A percentile compares a stretch with the other conserved stretches of the same genome.
Evolutionary conservation across 129 eudicot species (phyloP).

Genomic region (Lactuca sativa): DNA sequence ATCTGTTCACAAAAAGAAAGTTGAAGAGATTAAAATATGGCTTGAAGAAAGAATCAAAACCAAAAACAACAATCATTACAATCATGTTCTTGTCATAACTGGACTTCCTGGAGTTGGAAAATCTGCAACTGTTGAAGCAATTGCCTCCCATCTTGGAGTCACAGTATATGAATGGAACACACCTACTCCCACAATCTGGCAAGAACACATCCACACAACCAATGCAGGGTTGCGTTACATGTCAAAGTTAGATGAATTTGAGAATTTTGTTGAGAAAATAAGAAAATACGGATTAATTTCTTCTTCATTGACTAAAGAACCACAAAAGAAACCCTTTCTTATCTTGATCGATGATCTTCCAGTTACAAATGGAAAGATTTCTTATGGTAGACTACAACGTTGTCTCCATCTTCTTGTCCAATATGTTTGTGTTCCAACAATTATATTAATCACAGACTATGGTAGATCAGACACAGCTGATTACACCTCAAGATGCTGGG

Average conservation of each 20-base stretch:
- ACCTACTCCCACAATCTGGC: slow-evolving; percentile 97
- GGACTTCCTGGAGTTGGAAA: slow-evolving; percentile 98
- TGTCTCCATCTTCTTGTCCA: slow-evolving; percentile 81
- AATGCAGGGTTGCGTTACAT: slow-evolving; percentile 68
- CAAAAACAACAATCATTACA: slow-evolving; percentile 34
- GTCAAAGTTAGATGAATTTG: slow-evolving; percentile 93
- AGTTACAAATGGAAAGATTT: slow-evolving; percentile 62
- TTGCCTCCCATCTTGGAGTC: slow-evolving; percentile 82
- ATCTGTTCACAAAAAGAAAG: slow-evolving; percentile 96
- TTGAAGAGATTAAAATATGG: slow-evolving; percentile 84
- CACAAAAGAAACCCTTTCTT: slow-evolving; percentile 37
- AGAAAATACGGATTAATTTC: slow-evolving; percentile 75
- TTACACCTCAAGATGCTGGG: slow-evolving; percentile 55
- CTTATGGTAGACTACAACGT: slow-evolving; percentile 57
- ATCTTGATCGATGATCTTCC: slow-evolving; percentile 96
- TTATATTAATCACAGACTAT: slow-evolving; percentile 73
- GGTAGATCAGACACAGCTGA: slow-evolving; percentile 68
- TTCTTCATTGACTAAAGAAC: slow-evolving; percentile 36
- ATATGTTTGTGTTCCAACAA: slow-evolving; percentile 75
- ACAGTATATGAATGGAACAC: slow-evolving; percentile 83
- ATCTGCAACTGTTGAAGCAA: slow-evolving; percentile 86
- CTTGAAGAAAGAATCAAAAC: slow-evolving; percentile 61
- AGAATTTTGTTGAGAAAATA: slow-evolving; percentile 73
- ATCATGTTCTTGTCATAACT: slow-evolving; percentile 72
- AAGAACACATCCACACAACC: slow-evolving; percentile 78